Percentiles rank a stretch among this genome's conserved stretches.
These are phyloP conservation scores for Irpex sp. DNA, from an alignment of 1,284 basidiomycete genomes.

Conservation along the genomic window DNA sequence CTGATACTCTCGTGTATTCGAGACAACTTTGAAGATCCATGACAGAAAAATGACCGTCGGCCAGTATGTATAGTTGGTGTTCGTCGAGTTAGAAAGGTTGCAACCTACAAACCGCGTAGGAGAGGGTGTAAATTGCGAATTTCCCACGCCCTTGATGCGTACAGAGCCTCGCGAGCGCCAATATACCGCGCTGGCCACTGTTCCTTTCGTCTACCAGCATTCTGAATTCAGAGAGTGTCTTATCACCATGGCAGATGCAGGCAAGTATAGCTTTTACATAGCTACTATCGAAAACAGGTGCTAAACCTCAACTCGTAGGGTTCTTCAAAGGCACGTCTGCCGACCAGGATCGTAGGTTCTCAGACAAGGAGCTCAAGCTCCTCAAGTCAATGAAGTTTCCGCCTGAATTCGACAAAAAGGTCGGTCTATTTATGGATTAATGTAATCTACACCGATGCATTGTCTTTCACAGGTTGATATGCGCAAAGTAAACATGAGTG, in stretches of 20 bases:
- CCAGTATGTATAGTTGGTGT: too few relatives aligned
- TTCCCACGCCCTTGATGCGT: neutral
- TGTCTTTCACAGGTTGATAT: slow-evolving; percentile 73
- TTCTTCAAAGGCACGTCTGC: slow-evolving; percentile 88
- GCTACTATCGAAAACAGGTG: neutral
- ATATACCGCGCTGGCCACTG: neutral
- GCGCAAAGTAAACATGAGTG: slow-evolving; percentile 87
- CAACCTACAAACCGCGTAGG: neutral
- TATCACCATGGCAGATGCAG: slow-evolving; percentile 29
- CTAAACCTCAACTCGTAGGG: slow-evolving; percentile 35
- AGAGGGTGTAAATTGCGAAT: neutral
- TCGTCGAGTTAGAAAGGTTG: too few relatives aligned
- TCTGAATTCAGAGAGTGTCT: neutral
- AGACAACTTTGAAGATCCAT: too few relatives aligned
- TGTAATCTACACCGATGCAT: too few relatives aligned
- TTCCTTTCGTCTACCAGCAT: neutral
- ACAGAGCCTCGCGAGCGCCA: neutral
- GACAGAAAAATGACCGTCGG: too few relatives aligned
- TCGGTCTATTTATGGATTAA: slow-evolving; percentile 24
- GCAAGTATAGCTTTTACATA: slow-evolving; percentile 11
- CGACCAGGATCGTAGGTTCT: slow-evolving; percentile 87
- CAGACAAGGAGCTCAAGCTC: slow-evolving; percentile 90
- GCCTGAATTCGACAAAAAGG: slow-evolving; percentile 86
- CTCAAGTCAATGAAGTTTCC: slow-evolving; percentile 92
- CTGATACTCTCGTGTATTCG: too few relatives aligned